These are phyloP conservation scores for Lagenidium sp. DNA, from an alignment of 352 stramenopile species.

Conservation along the genomic window DNA sequence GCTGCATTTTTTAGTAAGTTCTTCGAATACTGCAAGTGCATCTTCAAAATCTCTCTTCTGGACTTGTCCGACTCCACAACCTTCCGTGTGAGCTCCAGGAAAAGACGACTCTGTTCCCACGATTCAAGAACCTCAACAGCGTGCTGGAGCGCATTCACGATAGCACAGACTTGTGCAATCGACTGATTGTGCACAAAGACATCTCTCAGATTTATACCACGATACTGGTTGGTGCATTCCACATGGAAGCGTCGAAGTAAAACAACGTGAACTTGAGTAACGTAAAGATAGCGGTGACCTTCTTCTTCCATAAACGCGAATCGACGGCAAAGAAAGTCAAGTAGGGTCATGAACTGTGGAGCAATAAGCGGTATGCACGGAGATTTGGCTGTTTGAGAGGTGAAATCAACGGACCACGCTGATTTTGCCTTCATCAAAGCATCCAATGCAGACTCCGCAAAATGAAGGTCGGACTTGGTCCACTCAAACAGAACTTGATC, in stretches of 20 bases:
- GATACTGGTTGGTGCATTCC: slow-evolving; percentile 6
- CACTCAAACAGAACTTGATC: slow-evolving; percentile 50
- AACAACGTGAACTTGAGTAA: slow-evolving; percentile 54
- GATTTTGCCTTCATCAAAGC: neutral
- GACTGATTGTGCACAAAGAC: neutral
- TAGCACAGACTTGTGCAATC: slow-evolving; percentile 22
- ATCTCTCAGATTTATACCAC: slow-evolving; percentile 1
- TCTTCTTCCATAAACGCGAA: slow-evolving; percentile 55
- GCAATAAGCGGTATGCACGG: slow-evolving; percentile 10
- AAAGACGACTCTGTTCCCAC: slow-evolving; percentile 64
- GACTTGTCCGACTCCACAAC: slow-evolving; percentile 44
- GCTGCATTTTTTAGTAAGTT: slow-evolving; percentile 30
- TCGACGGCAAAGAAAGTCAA: slow-evolving; percentile 61
- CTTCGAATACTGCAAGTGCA: slow-evolving; percentile 54
- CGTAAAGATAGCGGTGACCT: slow-evolving; percentile 67
- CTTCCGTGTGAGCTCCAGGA: slow-evolving; percentile 56
- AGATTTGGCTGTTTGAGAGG: neutral
- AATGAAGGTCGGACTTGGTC: slow-evolving; percentile 49
- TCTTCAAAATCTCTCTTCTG: slow-evolving; percentile 39
- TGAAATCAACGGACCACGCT: slow-evolving; percentile 1
- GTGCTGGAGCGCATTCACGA: slow-evolving; percentile 42
- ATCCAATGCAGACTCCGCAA: slow-evolving; percentile 22
- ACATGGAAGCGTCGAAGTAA: slow-evolving; percentile 25
- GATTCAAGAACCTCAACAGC: slow-evolving; percentile 23
- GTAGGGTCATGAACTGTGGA: slow-evolving; percentile 28